Conservation (phyloP, 345 rosid species). For the Camelina sativa region DNA sequence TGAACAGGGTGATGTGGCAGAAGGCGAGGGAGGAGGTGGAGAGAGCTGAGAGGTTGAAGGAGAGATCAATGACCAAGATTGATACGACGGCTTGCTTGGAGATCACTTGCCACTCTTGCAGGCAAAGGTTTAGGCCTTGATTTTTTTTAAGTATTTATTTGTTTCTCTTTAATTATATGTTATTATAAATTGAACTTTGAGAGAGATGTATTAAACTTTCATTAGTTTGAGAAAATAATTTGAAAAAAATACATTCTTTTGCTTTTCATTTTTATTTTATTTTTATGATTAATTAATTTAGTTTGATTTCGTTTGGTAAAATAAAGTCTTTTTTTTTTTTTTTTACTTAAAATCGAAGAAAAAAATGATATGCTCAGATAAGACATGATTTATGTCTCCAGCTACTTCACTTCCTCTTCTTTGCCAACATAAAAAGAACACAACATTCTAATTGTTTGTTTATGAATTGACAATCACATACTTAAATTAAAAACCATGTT, state of each 20-base stretch:
- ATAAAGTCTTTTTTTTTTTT: not conserved
- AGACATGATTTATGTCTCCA: constrained; percentile 10
- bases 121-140: constrained; percentile 83
- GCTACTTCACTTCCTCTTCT: not conserved
- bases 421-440: not conserved
- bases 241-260: constrained; percentile 18
- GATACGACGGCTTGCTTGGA: constrained; percentile 85
- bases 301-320: constrained; percentile 24
- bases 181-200: constrained; percentile 42
- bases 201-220: constrained; percentile 14
- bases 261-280: not conserved
- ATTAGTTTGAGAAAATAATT: constrained; percentile 36
- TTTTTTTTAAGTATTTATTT: constrained; percentile 2
- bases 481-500: not conserved
- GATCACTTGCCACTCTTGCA: constrained; percentile 98
- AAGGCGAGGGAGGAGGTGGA: constrained; percentile 84
- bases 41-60: constrained; percentile 82
- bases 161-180: constrained; percentile 39
- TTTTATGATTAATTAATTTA: not conserved
- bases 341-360: constrained; percentile 31
- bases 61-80: constrained; percentile 63
- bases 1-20: constrained; percentile 74
- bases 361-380: constrained; percentile 23
- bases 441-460: not conserved
- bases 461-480: not conserved